Percentiles rank a stretch among this genome's conserved stretches.
These are phyloP conservation scores for Herpotrichia juniperi DNA, from an alignment of 2,329 filamentous ascomycete genomes.

Conservation along the genomic window DNA sequence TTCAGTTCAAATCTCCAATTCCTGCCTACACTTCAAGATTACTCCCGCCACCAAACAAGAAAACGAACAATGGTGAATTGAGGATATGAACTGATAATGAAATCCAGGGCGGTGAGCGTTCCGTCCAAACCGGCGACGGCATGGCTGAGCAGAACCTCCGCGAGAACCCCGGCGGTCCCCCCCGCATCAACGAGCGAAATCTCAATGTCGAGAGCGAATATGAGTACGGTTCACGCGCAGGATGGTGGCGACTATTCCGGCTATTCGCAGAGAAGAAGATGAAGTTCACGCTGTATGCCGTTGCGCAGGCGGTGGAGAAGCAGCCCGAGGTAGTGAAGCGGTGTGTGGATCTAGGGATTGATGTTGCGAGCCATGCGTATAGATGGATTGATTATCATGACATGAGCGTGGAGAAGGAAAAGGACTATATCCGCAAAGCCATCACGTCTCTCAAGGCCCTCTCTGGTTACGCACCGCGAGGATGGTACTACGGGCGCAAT, in stretches of 20 bases:
- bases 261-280: constrained; percentile 57
- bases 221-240: constrained; percentile 58
- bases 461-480: constrained; percentile 54
- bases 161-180: constrained; percentile 45
- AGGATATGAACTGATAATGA: no score
- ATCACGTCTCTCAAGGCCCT: constrained; percentile 51
- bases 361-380: constrained; percentile 58
- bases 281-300: constrained; percentile 59
- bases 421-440: constrained; percentile 53
- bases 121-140: constrained; percentile 39
- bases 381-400: constrained; percentile 60
- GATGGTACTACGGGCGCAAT: constrained; percentile 58
- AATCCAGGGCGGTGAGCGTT: constrained; percentile 39
- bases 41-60: no score
- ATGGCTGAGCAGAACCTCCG: constrained; percentile 37
- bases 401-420: constrained; percentile 54
- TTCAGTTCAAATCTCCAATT: neutral
- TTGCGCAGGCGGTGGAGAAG: constrained; percentile 56
- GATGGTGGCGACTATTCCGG: constrained; percentile 58
- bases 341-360: constrained; percentile 57
- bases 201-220: constrained; percentile 58
- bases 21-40: neutral
- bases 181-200: constrained; percentile 50
- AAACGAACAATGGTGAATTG: no score
- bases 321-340: constrained; percentile 55